These are phyloP conservation scores for Colletotrichum costaricense DNA, from an alignment of 2,329 filamentous ascomycete genomes.

Conservation along the genomic window DNA sequence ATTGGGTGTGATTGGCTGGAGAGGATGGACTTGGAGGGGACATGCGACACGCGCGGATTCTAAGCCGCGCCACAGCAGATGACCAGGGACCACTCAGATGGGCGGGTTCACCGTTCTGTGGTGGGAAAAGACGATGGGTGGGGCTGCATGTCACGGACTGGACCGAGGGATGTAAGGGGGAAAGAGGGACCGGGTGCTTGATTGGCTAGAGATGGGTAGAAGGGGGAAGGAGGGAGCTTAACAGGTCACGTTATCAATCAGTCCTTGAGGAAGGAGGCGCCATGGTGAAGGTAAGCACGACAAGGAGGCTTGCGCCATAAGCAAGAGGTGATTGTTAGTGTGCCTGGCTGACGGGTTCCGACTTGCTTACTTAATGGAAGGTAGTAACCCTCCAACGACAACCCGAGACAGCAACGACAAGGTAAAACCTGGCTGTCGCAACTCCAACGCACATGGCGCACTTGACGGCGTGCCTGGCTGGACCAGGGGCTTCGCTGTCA, in stretches of 20 bases:
- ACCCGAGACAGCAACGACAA: background rate
- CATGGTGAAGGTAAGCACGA: background rate
- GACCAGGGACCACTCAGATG: background rate
- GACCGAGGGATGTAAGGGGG: constrained; percentile 5
- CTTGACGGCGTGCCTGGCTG: constrained; percentile 13
- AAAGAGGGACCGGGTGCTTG: background rate
- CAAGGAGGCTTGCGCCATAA: background rate
- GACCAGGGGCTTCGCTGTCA: constrained; percentile 28
- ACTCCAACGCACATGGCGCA: constrained; percentile 21
- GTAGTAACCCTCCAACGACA: background rate
- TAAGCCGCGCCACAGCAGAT: constrained; percentile 4
- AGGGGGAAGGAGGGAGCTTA: background rate
- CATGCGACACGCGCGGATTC: constrained; percentile 22
- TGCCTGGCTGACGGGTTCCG: background rate
- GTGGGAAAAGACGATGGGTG: background rate
- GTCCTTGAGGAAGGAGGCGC: too few species aligned
- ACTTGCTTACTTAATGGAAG: background rate
- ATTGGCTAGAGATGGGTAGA: background rate
- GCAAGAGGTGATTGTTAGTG: background rate
- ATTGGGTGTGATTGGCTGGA: background rate
- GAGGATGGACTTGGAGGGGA: background rate
- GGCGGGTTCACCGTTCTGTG: background rate
- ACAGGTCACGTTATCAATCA: background rate
- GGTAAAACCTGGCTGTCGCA: constrained; percentile 9
- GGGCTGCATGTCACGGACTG: constrained; percentile 1